A percentile compares a stretch with the other conserved stretches of the same genome.
Evolutionary conservation across 768 basidiomycete genomes (phyloP).

Genomic region (Cubamyces sp.): DNA sequence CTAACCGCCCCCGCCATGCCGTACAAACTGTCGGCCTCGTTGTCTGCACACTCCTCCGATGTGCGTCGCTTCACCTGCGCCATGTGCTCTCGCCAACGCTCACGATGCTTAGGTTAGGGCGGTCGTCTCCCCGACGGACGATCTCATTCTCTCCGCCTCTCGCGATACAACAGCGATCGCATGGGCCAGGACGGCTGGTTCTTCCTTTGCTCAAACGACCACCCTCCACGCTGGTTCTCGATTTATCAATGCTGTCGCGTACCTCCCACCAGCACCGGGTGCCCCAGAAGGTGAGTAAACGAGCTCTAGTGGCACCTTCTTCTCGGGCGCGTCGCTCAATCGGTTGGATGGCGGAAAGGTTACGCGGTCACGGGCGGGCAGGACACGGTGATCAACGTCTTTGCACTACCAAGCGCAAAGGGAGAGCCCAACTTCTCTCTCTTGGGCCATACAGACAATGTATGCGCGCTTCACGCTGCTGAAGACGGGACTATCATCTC

Average conservation of each 20-base stretch:
- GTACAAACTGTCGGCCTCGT: conserved; percentile 77
- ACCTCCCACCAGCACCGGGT: conserved; percentile 68
- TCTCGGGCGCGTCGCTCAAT: conserved; percentile 6
- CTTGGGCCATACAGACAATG: conserved; percentile 87
- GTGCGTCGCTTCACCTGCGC: conserved; percentile 47
- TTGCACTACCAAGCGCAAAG: conserved; percentile 58
- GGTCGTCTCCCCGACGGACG: conserved; percentile 73
- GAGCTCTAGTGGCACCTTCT: conserved; percentile 13
- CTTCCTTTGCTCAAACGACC: conserved; percentile 56
- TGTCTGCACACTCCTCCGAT: conserved; percentile 73
- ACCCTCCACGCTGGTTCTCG: conserved; percentile 68
- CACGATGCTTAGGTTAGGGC: conserved; percentile 70
- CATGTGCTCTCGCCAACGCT: conserved; percentile 27
- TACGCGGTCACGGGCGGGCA: conserved; percentile 88
- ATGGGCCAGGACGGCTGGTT: conserved; percentile 65
- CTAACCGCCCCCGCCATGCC: conserved; percentile 50
- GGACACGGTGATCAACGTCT: conserved; percentile 87
- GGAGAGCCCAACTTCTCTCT: conserved; percentile 82
- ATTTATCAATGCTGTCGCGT: conserved; percentile 82
- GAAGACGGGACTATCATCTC: conserved; percentile 80
- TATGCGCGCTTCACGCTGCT: conserved; percentile 81
- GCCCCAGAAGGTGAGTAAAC: conserved; percentile 65
- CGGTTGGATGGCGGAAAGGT: conserved; percentile 42
- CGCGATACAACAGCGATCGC: conserved; percentile 89
- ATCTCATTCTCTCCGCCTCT: conserved; percentile 86